Base-by-base conservation (phyloP, 208 protist species). In the Trypanosoma brucei region DNA sequence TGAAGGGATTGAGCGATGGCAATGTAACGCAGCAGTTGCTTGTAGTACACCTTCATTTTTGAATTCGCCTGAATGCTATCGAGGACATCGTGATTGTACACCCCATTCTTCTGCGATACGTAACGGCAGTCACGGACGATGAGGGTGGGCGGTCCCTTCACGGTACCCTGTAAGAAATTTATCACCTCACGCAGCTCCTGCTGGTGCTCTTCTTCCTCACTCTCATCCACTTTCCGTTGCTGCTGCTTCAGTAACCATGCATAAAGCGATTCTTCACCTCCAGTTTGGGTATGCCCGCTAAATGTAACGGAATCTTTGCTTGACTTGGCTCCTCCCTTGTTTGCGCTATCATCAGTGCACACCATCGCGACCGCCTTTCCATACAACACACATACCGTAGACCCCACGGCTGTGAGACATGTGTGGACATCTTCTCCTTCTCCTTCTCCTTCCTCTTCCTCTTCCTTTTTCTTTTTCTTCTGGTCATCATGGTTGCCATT, bases 1-100 rank as follows among this genome's bases (percentile, higher is more conserved):
- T 93, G 87, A 4, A 91, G 39, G 3, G 87, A 84, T 59, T 83
- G 76, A 0, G 84, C 83, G 2, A 82, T 51, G n/a, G 59, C 44
- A 40, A 74, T 64, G 74, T 93, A 93, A 9, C 72, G 78, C 52
- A 91, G 50, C 8, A 65, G 70, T 3, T 46, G 45, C 4, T 39
- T 56, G 54, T 60, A 13, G 14, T 38, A 13, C 1, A 4, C 39
- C 1, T 31, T 11, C 22, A 13, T 3, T n/a, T 51, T 34, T 5
- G 34, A 36, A 1, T 22, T n/a, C 22, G 35, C 48, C 9, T 56
- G 31, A 30, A 74, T 52, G 3, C 65, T 52, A 36, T 73, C 71
- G 45, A 81, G 68, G 30, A 81, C 14, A 7, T 55, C 60, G 58
- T 81, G 75, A 36, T 36, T 30, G 48, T 68, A 69, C 37, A 46